phyloP scores from a whole-genome alignment of 1,284 basidiomycete genomes.

The Fomitiporia mediterranea region DNA sequence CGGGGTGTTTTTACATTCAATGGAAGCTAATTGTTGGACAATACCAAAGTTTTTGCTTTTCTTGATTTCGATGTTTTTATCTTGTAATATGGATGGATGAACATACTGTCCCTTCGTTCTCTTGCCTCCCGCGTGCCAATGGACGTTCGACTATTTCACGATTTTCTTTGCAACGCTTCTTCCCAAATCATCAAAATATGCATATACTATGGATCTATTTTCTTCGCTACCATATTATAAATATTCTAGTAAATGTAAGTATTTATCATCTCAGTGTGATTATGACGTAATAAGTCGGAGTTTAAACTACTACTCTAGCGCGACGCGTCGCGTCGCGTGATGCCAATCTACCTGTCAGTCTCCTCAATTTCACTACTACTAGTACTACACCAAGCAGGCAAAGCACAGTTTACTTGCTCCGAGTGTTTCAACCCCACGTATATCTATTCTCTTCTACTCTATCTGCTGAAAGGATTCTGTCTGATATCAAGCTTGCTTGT shows the following conservation, averaged over 20 bases:
- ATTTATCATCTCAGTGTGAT: background rate
- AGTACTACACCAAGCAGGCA: background rate
- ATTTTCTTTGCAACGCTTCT: background rate
- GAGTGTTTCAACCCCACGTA: no score
- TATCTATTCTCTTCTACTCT: background rate
- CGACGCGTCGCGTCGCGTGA: background rate
- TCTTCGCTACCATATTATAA: no score
- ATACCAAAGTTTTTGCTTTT: background rate
- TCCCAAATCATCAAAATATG: background rate
- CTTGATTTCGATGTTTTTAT: background rate
- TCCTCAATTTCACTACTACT: background rate
- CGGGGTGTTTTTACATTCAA: background rate
- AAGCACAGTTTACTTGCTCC: no score
- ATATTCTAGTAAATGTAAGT: no score
- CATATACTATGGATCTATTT: background rate
- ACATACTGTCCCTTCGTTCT: no score
- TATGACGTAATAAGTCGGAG: background rate
- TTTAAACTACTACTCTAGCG: background rate
- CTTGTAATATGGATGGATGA: background rate
- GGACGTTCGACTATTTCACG: background rate
- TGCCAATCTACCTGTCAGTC: background rate
- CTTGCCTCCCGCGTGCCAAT: no score
- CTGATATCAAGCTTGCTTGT: background rate
- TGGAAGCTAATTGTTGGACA: background rate
- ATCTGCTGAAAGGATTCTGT: background rate